Conservation (phyloP, 2,329 filamentous ascomycete genomes). For the Colletotrichum godetiae region DNA sequence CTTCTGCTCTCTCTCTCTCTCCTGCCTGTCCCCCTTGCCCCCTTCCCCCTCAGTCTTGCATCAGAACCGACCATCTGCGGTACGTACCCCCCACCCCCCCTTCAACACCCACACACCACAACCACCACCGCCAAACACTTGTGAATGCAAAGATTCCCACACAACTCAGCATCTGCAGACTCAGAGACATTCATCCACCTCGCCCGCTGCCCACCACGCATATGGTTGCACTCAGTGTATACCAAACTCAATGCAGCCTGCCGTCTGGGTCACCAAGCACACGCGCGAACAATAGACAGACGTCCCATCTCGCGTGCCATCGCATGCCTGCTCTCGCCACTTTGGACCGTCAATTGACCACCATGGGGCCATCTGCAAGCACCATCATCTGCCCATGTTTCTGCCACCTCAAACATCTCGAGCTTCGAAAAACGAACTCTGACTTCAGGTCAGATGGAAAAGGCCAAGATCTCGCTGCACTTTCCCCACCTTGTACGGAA, state of each 20-base stretch:
- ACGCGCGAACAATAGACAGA: neutral
- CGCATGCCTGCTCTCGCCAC: constrained; percentile 26
- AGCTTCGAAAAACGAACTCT: constrained; percentile 29
- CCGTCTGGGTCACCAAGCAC: constrained; percentile 11
- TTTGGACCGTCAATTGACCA: constrained; percentile 10
- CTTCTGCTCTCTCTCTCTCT: neutral
- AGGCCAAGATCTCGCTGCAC: neutral
- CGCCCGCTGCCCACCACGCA: neutral
- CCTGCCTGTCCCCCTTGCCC: neutral
- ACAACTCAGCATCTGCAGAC: constrained; percentile 2
- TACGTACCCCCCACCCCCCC: neutral
- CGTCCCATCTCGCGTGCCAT: constrained; percentile 32
- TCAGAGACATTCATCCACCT: constrained; percentile 26
- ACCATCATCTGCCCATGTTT: constrained; percentile 32
- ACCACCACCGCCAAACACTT: no score
- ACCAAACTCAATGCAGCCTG: constrained; percentile 20
- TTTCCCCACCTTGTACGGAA: neutral
- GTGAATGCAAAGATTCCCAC: neutral
- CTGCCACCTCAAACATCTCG: constrained; percentile 29
- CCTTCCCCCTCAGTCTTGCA: neutral
- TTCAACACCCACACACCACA: neutral
- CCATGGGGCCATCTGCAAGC: constrained; percentile 26
- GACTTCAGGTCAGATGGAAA: constrained; percentile 18
- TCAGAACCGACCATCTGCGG: constrained; percentile 1
- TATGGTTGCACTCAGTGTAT: constrained; percentile 9